Base-by-base conservation (phyloP, 139 green algal genomes). In the Trebouxia sp. region DNA sequence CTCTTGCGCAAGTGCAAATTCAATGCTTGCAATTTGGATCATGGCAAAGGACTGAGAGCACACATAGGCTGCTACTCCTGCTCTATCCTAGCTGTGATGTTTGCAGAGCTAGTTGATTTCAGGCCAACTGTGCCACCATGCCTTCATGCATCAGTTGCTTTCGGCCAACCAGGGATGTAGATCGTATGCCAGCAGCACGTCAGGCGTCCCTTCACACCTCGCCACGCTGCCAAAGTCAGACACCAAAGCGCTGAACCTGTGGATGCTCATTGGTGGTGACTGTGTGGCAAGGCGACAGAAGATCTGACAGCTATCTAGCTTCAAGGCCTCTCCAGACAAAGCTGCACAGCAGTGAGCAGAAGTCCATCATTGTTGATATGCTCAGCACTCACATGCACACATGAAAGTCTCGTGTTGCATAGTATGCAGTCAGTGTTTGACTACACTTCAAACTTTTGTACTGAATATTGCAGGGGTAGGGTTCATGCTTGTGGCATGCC, bases 101-200 rank as follows among this genome's bases (percentile, higher is more conserved):
- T n/a, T n/a, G n/a, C n/a, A n/a, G n/a, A n/a, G n/a, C n/a, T n/a
- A n/a, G n/a, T n/a, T n/a, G n/a, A n/a, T n/a, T n/a, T n/a, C n/a
- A n/a, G n/a, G n/a, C n/a, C n/a, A n/a, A n/a, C n/a, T n/a, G n/a
- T n/a, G n/a, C n/a, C n/a, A n/a, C n/a, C n/a, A n/a, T n/a, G n/a
- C n/a, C n/a, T n/a, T n/a, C n/a, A 62, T 15, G 9, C 12, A 62
- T 20, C 42, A 28, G 28, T 72, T 39, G 35, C 37, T n/a, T 11
- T n/a, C 8, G 28, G 24, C 53, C 38, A 75, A 14, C 7, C 10
- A 15, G 10, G 35, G 11, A 28, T n/a, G 78, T 5, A 83, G 22
- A 37, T 83, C 79, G 28, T 83, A 83, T 50, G 65, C 79, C 39
- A 83, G 41, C 8, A 83, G 66, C 48, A 83, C 30, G 39, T 83